These are phyloP conservation scores for Phaseolus lunatus DNA, from an alignment of 306 rosid genomes.

Conservation along the genomic window DNA sequence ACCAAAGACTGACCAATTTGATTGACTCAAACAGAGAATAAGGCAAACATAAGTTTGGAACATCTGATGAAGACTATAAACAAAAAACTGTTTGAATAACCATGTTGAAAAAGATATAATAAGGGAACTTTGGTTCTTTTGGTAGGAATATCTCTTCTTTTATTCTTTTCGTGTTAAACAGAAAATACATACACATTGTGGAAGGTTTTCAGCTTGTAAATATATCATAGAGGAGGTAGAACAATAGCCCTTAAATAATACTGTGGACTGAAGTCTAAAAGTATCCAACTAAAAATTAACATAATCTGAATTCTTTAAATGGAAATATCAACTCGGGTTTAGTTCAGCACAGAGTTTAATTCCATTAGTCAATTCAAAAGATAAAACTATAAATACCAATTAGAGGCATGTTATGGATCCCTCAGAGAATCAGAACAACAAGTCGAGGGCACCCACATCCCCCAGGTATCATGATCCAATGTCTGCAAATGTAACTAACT, in stretches of 20 bases:
- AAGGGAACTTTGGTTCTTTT: background rate
- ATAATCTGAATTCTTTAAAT: background rate
- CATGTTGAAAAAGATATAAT: background rate
- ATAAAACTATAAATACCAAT: slow-evolving; percentile 23
- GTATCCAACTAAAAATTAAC: background rate
- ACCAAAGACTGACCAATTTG: slow-evolving; percentile 12
- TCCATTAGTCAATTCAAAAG: slow-evolving; percentile 27
- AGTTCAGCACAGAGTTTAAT: background rate
- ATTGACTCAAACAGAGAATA: background rate
- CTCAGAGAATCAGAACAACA: slow-evolving; percentile 1
- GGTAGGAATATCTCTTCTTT: background rate
- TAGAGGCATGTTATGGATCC: background rate
- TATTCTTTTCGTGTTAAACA: no score
- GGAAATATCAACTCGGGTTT: background rate
- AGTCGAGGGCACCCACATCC: background rate
- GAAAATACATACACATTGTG: no score
- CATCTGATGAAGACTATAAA: background rate
- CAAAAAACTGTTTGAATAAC: background rate
- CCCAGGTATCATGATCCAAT: slow-evolving; percentile 5
- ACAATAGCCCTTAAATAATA: no score
- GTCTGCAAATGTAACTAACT: slow-evolving; percentile 4
- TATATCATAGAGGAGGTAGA: no score
- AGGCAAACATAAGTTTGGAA: background rate
- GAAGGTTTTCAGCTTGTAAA: no score
- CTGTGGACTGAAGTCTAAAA: background rate